Conservation (phyloP, 345 rosid species). For the Boechera stricta region DNA sequence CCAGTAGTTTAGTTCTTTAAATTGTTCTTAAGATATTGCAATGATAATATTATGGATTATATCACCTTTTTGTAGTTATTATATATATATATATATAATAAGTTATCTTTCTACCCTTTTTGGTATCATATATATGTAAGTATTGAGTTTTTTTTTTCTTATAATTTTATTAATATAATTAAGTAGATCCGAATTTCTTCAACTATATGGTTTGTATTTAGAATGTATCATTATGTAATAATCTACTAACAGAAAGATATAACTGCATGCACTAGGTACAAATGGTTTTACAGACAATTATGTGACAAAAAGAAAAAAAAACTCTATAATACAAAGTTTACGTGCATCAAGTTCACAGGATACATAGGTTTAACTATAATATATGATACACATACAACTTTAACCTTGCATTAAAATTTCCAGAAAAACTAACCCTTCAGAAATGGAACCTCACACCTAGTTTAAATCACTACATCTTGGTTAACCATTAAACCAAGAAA, state of each 20-base stretch:
- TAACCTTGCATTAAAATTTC: background rate
- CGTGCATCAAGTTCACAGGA: background rate
- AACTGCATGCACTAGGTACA: background rate
- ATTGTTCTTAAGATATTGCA: constrained; percentile 7
- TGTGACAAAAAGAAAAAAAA: background rate
- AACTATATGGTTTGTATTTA: background rate
- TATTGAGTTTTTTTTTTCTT: background rate
- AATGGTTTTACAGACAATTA: background rate
- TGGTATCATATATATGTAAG: constrained; percentile 16
- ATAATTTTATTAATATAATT: background rate
- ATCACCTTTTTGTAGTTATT: background rate
- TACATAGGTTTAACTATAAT: background rate
- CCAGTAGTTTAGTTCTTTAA: constrained; percentile 29
- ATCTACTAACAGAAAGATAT: background rate
- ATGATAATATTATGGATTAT: constrained; percentile 31
- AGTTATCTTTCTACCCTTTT: constrained; percentile 3
- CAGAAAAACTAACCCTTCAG: background rate
- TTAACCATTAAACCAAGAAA: background rate
- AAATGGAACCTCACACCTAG: background rate
- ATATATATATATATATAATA: background rate
- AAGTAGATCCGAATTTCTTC: background rate
- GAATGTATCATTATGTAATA: background rate
- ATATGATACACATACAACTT: background rate
- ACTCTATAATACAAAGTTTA: background rate
- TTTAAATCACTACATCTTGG: background rate